phyloP scores from a whole-genome alignment of 1,284 basidiomycete genomes.

The Moesziomyces parantarcticus region DNA sequence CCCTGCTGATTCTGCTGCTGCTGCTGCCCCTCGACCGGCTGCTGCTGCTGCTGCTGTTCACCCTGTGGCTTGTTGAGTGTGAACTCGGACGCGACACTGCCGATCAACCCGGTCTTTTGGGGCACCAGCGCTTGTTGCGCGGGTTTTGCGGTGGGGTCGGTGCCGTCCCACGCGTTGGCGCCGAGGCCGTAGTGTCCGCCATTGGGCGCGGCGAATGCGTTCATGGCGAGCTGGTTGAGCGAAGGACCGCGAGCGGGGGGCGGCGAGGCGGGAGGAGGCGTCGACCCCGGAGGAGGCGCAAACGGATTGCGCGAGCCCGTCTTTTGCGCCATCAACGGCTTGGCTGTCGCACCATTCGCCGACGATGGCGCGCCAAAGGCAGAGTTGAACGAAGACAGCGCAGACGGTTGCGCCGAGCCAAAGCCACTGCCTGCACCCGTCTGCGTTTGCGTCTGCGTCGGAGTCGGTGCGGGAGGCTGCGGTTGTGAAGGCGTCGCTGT shows the following conservation, averaged over 20 bases:
- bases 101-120: slow-evolving; percentile 66
- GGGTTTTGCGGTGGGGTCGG: slow-evolving; percentile 17
- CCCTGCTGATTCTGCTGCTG: slow-evolving; percentile 1
- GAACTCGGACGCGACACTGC: slow-evolving; percentile 68
- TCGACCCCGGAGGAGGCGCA: slow-evolving; percentile 75
- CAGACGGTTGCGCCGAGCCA: slow-evolving; percentile 24
- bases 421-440: slow-evolving; percentile 7
- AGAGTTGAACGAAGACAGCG: slow-evolving; percentile 73
- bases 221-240: slow-evolving; percentile 81
- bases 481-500: slow-evolving; percentile 50
- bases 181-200: slow-evolving; percentile 56
- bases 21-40: slow-evolving; percentile 1
- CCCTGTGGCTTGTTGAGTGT: slow-evolving; percentile 33
- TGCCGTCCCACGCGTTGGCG: slow-evolving; percentile 56
- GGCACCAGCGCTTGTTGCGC: slow-evolving; percentile 28
- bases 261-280: slow-evolving; percentile 67
- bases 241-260: slow-evolving; percentile 80
- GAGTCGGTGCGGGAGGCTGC: slow-evolving; percentile 36
- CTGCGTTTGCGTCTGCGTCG: no score
- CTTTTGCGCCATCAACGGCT: slow-evolving; percentile 81
- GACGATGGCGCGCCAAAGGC: slow-evolving; percentile 69
- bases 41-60: slow-evolving; percentile 9
- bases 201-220: slow-evolving; percentile 61
- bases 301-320: slow-evolving; percentile 97
- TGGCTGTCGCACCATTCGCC: slow-evolving; percentile 65